phyloP scores from a whole-genome alignment of 2,329 filamentous ascomycete genomes.

The Alternaria sp. region DNA sequence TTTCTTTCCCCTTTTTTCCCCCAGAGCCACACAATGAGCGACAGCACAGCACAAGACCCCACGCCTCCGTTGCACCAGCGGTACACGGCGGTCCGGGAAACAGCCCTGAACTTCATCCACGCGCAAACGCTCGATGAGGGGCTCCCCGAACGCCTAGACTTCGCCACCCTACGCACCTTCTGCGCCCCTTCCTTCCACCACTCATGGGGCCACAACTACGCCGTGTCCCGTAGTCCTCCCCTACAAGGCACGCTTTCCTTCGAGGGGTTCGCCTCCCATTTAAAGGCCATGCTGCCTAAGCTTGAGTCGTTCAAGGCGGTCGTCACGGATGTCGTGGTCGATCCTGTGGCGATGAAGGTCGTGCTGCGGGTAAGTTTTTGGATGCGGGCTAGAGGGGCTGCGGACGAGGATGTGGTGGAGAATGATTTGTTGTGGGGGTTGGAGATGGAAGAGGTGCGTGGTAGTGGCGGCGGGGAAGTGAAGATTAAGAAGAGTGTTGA shows the following conservation, averaged over 20 bases:
- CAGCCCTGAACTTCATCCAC: constrained; percentile 29
- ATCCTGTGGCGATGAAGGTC: constrained; percentile 33
- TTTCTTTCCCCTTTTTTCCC: neutral
- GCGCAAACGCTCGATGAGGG: constrained; percentile 17
- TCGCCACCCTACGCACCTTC: constrained; percentile 27
- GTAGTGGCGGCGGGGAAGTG: constrained; percentile 8
- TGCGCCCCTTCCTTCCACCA: constrained; percentile 32
- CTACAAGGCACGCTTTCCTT: constrained; percentile 30
- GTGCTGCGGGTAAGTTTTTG: constrained; percentile 35
- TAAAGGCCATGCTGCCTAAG: constrained; percentile 31
- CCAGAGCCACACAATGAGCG: neutral
- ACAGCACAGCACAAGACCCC: neutral
- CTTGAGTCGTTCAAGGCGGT: constrained; percentile 35
- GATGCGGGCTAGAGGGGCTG: constrained; percentile 33
- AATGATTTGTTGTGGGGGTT: constrained; percentile 50
- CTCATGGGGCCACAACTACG: constrained; percentile 44
- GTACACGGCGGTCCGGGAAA: constrained; percentile 27
- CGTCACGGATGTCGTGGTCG: constrained; percentile 37
- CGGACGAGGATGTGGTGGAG: constrained; percentile 26
- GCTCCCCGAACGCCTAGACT: constrained; percentile 21
- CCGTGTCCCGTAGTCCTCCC: constrained; percentile 31
- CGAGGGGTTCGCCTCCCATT: constrained; percentile 34
- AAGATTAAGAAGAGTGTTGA: constrained; percentile 40
- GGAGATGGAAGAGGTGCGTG: constrained; percentile 30
- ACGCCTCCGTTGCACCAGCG: constrained; percentile 7